Base-by-base conservation (phyloP, 495 filamentous ascomycete species). In the Apiosordaria backusii region DNA sequence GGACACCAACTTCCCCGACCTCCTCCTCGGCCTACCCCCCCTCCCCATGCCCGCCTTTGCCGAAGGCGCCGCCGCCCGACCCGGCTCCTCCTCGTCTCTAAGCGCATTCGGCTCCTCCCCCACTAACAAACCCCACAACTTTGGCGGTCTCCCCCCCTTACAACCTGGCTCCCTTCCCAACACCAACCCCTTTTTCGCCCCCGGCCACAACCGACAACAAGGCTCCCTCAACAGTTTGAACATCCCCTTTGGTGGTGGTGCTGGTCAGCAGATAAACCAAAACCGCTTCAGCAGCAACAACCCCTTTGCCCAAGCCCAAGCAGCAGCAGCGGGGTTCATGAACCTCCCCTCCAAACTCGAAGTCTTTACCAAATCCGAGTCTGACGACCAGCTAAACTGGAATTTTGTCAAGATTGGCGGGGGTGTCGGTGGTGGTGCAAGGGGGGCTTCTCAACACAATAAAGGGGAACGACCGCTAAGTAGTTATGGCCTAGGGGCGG, bases 301-400 rank as follows among this genome's bases (percentile, higher is more conserved):
- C 71, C 82, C 82, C 4, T 84, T 84, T 53, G 80, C 81, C 22
- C n/a, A n/a, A 73, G 81, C 4, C 59, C 72, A 54, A 45, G 76
- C 72, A 35, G 77, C 22, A 3, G 9, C 52, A 5, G 61, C 61
- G 1, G 52, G 69, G 53, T 54, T 71, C 40, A n/a, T 76, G 73
- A 58, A 83, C 75, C 68, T 90, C 84, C 72, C 80, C 67, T 87
- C 90, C 66, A 85, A 86, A 6, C 83, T 97, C 26, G 86, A 90
- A 70, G 86, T 97, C 25, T 96, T 93, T 76, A 92, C 86, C 74
- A 97, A 96, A 78, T 45, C 35, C 4, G 90, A 91, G 25, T 82
- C 92, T 21, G 88, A 93, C 66, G 92, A 76, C 25, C 62, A 93
- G 70, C 80, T 92, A 22, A 91, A 93, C 68, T 97, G 93, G 93